Percentiles rank a stretch among this genome's conserved stretches.
Evolutionary conservation across 2,329 filamentous ascomycete species (phyloP).

Genomic region (Apiospora aurea): DNA sequence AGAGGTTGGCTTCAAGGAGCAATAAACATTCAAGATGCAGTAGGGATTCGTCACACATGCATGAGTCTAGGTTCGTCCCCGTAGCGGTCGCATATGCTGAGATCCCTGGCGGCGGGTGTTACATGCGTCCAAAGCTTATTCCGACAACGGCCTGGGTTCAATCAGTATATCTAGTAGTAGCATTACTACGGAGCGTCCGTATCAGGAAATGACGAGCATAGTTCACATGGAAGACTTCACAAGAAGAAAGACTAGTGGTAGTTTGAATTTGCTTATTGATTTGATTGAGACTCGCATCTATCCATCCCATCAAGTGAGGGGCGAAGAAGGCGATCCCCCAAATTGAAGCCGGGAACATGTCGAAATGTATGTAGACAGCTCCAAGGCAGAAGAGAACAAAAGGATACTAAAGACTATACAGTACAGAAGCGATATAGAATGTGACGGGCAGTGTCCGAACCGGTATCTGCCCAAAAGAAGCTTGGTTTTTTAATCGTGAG

Average conservation of each 20-base stretch:
- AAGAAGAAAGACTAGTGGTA: neutral
- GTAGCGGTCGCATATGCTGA: too few species aligned
- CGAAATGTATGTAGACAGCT: neutral
- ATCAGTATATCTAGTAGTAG: too few species aligned
- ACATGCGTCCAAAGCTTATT: too few species aligned
- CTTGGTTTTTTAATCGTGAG: conserved; percentile 6
- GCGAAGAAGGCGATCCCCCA: neutral
- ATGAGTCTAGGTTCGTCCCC: too few species aligned
- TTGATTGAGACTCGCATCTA: neutral
- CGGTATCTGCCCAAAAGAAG: neutral
- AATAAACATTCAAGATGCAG: too few species aligned
- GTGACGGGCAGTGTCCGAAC: neutral
- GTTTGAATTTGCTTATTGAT: neutral
- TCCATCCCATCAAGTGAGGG: neutral
- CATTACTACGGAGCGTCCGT: neutral
- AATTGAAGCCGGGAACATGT: neutral
- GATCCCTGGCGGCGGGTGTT: too few species aligned
- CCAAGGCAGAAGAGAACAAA: neutral
- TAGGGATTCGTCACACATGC: too few species aligned
- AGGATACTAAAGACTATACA: conserved; percentile 1
- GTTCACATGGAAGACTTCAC: neutral
- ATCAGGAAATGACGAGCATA: neutral
- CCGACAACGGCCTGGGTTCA: too few species aligned
- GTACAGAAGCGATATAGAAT: neutral
- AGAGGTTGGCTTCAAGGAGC: too few species aligned